Evolutionary conservation across 768 basidiomycete genomes (phyloP), one percentile per base, ranked within the genome.

Genomic region (Agaricus sinodeliciosus): DNA sequence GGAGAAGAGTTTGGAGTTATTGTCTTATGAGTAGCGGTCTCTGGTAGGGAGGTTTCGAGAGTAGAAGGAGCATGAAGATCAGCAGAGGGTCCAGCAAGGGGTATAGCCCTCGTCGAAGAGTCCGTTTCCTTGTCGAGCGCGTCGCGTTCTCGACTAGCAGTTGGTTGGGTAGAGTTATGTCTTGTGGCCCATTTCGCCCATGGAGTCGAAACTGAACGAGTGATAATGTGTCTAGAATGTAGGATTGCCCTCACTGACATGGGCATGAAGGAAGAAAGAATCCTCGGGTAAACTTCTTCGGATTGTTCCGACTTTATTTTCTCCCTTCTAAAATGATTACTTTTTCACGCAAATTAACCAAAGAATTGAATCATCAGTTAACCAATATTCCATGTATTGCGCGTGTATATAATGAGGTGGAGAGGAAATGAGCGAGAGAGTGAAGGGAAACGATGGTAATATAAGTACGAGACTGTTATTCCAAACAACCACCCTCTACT

Each of bases 221-320:
- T 31, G 51, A 42, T n/a, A 18, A 47, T 4, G 27, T 26, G 51
- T 25, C 51, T 19, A 27, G 45, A 31, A 31, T 31, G 31, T 7
- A 53, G 45, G 40, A 53, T 28, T 19, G 51, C 25, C 51, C 51
- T 53, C 51, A 26, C 45, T 40, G 51, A 27, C 45, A 53, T 52
- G 51, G 41, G 35, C 50, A 51, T 11, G 25, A 51, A 19, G 13
- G 16, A 37, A 44, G 42, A 28, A 9, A 15, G 13, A 12, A 28
- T 18, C 26, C 16, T 31, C 11, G 31, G 31, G 43, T 31, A 9
- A n/a, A n/a, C 12, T 25, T 15, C 12, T 35, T 51, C 50, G 50
- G 50, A 25, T 35, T 43, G 31, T 36, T 51, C 50, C 50, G 50
- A 51, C 41, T n/a, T 25, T 19, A 3, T 22, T 3, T 26, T 13